Evolutionary conservation across 2,329 filamentous ascomycete genomes (phyloP).

Genomic region (Capronia coronata): DNA sequence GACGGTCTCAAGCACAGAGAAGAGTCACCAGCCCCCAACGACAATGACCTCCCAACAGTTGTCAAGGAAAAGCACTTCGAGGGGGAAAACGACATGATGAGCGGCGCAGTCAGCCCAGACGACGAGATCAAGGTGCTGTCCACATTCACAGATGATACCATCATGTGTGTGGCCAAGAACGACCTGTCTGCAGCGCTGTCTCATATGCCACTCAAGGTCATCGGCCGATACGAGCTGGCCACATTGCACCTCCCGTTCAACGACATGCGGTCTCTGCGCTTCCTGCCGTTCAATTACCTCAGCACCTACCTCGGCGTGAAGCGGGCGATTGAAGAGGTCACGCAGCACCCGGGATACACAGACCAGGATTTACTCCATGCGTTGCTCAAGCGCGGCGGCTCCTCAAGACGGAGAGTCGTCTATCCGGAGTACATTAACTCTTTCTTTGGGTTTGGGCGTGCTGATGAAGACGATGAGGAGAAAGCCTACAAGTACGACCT

Average conservation of each 20-base stretch:
- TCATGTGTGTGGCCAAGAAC: background rate
- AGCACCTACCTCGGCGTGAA: slow-evolving; percentile 11
- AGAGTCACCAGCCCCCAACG: background rate
- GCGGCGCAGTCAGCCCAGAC: slow-evolving; percentile 4
- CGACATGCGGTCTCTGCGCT: background rate
- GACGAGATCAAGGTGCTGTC: background rate
- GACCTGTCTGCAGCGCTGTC: background rate
- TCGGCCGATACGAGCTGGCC: slow-evolving; percentile 1
- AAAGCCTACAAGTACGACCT: slow-evolving; percentile 1
- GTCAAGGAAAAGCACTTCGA: background rate
- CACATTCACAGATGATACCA: background rate
- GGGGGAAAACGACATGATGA: slow-evolving; percentile 7
- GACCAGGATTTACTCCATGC: slow-evolving; percentile 5
- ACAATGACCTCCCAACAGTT: background rate
- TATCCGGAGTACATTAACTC: slow-evolving; percentile 19
- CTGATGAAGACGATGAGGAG: background rate
- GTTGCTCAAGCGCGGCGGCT: slow-evolving; percentile 4
- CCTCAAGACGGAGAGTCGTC: background rate
- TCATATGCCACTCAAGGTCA: slow-evolving; percentile 14
- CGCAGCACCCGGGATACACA: background rate
- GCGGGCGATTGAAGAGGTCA: slow-evolving; percentile 6
- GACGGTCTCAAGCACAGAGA: no score
- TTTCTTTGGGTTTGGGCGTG: background rate
- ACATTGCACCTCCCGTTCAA: slow-evolving; percentile 2
- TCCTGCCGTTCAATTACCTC: background rate